Evolutionary conservation across 371 early-diverging fungal species (phyloP).

Genomic region (Neoconidiobolus thromboides): DNA sequence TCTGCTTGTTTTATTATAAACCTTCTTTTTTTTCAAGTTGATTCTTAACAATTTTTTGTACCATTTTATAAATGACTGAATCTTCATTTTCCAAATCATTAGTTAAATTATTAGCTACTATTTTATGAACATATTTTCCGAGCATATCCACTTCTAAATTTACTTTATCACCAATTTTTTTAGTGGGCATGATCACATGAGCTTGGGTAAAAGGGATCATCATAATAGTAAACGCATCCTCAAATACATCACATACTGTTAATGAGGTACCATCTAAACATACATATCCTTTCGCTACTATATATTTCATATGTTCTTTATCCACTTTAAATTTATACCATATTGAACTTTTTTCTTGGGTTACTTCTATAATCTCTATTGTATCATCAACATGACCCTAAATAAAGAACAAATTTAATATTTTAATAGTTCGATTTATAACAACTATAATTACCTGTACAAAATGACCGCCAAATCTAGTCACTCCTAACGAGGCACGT

Average conservation of each 20-base stretch:
- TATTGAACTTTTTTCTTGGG: conserved; percentile 74
- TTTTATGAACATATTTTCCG: conserved; percentile 83
- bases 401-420: not conserved
- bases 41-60: not conserved
- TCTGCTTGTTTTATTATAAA: too few relatives aligned
- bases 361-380: conserved; percentile 44
- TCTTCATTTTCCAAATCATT: conserved; percentile 5
- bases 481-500: conserved; percentile 67
- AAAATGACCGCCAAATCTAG: conserved; percentile 90
- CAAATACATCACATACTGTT: conserved; percentile 78
- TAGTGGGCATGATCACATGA: conserved; percentile 60
- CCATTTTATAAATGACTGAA: not conserved
- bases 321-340: conserved; percentile 53
- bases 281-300: conserved; percentile 89
- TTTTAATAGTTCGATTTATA: not conserved
- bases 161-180: conserved; percentile 52
- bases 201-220: conserved; percentile 83
- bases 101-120: conserved; percentile 32
- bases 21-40: not conserved
- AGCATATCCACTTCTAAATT: conserved; percentile 95
- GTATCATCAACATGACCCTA: conserved; percentile 85
- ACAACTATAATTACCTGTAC: conserved; percentile 41
- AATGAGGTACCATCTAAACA: conserved; percentile 84
- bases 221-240: conserved; percentile 72
- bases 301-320: conserved; percentile 45